Base-by-base conservation (phyloP, 345 rosid species). In the Chamaenerion angustifolium region DNA sequence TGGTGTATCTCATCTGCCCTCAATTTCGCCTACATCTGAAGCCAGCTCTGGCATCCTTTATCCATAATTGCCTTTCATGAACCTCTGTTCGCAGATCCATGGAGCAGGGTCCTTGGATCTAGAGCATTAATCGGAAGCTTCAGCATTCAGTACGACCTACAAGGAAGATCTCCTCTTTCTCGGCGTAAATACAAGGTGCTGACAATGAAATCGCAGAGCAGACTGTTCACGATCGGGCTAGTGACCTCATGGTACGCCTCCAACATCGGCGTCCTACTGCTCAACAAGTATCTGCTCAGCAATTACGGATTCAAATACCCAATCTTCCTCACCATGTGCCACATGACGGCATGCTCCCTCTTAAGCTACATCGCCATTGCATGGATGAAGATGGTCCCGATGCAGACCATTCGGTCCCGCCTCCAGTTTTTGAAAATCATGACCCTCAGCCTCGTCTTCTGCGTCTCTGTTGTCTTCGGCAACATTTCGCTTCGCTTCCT, bases 221-320 rank as follows among this genome's bases (percentile, higher is more conserved):
- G 46, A 9, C 52, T 86, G 0, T 83, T 83, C 80, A 83, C 98
- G 61, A 55, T 90, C 59, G 92, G 96, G 13, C 75, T 90, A 4
- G 94, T 90, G 5, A 21, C 93, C 21, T 49, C 96, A 0, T 87
- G 98, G 98, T 90, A 90, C 68, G 73, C 93, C 16, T 81, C 96
- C 3, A 90, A 90, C 80, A 90, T 90, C 55, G 96, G 98, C 15
- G 98, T 90, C 0, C 58, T 90, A 65, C 55, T 90, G 52, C 71
- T 90, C 16, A 90, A 90, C 80, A 90, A 90, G 76, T 90, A 86
- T 63, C 63, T 87, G 61, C 70, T 90, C 3, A 81, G 89, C 73
- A 86, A 86, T 61, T 90, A 86, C 21, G 98, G 96, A 2, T 90
- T 90, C 85, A 90, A 76, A 74, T 90, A 86, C 63, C 98, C 98